These are phyloP conservation scores for Singerocomus inundabilis DNA, from an alignment of 1,284 basidiomycete genomes.

Conservation along the genomic window DNA sequence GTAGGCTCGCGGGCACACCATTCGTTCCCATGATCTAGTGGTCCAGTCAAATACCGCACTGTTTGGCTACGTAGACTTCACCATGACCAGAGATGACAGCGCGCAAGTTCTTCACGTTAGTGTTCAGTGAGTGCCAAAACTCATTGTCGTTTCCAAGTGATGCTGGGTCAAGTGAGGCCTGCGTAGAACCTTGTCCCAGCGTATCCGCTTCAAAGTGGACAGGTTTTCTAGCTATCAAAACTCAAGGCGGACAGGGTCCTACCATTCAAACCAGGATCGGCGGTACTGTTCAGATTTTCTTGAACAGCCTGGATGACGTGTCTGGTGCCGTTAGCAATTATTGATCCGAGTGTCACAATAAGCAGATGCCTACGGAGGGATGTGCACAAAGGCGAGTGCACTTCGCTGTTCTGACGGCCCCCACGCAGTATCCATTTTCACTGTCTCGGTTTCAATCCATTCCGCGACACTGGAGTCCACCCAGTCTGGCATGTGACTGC, in stretches of 20 bases:
- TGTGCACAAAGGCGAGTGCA: slow-evolving; percentile 68
- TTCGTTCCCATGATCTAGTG: slow-evolving; percentile 67
- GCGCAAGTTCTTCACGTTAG: slow-evolving; percentile 60
- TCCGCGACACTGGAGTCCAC: slow-evolving; percentile 59
- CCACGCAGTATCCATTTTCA: slow-evolving; percentile 48
- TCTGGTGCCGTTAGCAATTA: slow-evolving; percentile 31
- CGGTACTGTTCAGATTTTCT: slow-evolving; percentile 43
- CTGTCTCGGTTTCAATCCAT: slow-evolving; percentile 57
- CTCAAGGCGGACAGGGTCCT: not conserved
- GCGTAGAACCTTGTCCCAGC: slow-evolving; percentile 58
- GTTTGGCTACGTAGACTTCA: slow-evolving; percentile 20
- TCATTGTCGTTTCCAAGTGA: slow-evolving; percentile 46
- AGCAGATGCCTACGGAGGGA: slow-evolving; percentile 50
- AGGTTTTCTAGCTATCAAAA: not conserved
- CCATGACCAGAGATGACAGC: slow-evolving; percentile 68
- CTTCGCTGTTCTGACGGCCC: slow-evolving; percentile 49
- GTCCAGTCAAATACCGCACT: not conserved
- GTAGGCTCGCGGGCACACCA: slow-evolving; percentile 66
- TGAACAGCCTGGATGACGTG: slow-evolving; percentile 54
- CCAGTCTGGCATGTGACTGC: slow-evolving; percentile 56
- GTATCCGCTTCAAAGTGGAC: slow-evolving; percentile 44
- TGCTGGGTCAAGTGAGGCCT: slow-evolving; percentile 42
- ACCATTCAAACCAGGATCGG: slow-evolving; percentile 66
- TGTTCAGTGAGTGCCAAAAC: slow-evolving; percentile 61
- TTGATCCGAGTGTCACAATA: not conserved